Conservation (phyloP, 768 basidiomycete species). For the Tylopilus sp. region DNA sequence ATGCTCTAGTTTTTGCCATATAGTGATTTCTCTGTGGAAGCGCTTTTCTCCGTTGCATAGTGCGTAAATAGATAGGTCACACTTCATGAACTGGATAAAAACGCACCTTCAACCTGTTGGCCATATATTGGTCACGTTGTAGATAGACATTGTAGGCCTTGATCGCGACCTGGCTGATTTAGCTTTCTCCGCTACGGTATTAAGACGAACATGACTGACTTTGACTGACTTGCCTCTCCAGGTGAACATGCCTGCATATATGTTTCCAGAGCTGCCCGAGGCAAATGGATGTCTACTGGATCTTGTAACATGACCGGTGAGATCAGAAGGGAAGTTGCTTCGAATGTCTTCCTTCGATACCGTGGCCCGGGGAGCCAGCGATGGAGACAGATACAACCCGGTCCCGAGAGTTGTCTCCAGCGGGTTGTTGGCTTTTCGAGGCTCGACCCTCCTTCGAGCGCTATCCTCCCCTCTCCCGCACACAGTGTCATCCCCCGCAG, state of each 20-base stretch:
- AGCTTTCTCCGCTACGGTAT: neutral
- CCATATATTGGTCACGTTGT: neutral
- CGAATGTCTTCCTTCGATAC: constrained; percentile 1
- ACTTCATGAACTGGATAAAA: neutral
- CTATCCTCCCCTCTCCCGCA: neutral
- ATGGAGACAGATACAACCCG: neutral
- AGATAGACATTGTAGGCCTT: neutral
- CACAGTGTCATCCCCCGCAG: neutral
- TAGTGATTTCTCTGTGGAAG: neutral
- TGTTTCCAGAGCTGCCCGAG: neutral
- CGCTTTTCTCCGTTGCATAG: neutral
- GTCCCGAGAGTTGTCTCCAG: neutral
- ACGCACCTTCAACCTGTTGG: neutral
- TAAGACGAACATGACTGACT: neutral
- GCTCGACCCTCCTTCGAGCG: neutral
- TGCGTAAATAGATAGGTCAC: neutral
- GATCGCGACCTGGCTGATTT: neutral
- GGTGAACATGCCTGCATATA: neutral
- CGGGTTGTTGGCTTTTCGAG: neutral
- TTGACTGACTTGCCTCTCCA: neutral
- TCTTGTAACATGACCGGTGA: neutral
- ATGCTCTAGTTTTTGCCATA: neutral
- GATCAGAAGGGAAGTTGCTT: neutral
- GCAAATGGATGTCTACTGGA: neutral
- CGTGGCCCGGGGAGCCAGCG: no score